Conservation (phyloP, 169 alveolate genomes). For the Theileria equi region DNA sequence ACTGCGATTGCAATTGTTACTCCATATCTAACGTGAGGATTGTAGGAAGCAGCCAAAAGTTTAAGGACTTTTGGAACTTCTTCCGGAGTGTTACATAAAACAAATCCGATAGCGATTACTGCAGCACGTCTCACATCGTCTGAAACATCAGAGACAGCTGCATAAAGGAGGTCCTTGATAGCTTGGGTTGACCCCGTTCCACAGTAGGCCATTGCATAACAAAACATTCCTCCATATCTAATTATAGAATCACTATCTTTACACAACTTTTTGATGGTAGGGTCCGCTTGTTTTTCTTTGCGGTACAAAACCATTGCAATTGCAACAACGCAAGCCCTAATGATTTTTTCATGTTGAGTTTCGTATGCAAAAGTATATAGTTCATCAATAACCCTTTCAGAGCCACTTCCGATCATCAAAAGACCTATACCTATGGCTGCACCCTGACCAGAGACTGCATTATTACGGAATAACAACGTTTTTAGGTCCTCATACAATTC, state of each 20-base stretch:
- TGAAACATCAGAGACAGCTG: constrained; percentile 96
- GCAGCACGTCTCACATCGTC: constrained; percentile 99
- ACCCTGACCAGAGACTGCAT: constrained; percentile 97
- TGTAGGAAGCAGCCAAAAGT: constrained; percentile 90
- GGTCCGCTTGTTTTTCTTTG: constrained; percentile 91
- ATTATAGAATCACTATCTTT: constrained; percentile 91
- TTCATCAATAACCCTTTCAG: constrained; percentile 84
- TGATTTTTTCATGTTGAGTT: constrained; percentile 97
- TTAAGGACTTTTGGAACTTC: constrained; percentile 88
- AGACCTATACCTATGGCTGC: constrained; percentile 96
- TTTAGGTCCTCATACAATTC: constrained; percentile 86
- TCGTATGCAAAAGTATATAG: constrained; percentile 91
- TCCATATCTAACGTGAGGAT: constrained; percentile 98
- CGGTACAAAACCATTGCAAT: constrained; percentile 92
- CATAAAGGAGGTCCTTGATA: constrained; percentile 90
- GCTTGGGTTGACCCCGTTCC: constrained; percentile 88
- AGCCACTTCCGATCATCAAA: constrained; percentile 84
- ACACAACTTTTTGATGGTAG: constrained; percentile 82
- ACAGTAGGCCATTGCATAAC: constrained; percentile 97
- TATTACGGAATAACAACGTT: constrained; percentile 85
- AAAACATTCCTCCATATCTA: constrained; percentile 97
- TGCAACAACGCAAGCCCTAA: constrained; percentile 93
- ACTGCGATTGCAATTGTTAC: constrained; percentile 97
- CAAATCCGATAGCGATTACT: constrained; percentile 93
- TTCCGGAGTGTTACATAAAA: constrained; percentile 79